phyloP scores from a whole-genome alignment of 768 basidiomycete species.

The Cytidiella melzeri region DNA sequence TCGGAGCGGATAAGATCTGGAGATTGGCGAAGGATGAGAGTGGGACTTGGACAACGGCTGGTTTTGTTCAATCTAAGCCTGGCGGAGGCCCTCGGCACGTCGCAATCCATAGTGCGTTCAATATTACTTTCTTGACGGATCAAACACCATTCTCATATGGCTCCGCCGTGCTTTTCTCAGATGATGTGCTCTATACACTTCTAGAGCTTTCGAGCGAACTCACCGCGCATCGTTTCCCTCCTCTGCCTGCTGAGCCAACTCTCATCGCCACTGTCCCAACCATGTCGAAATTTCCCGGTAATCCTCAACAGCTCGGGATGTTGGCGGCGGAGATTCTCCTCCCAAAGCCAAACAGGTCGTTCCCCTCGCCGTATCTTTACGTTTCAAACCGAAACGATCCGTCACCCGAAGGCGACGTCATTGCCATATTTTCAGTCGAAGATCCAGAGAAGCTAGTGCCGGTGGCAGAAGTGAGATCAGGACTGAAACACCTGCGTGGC shows the following conservation, averaged over 20 bases:
- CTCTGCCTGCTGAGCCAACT: slow-evolving; percentile 34
- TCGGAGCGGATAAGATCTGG: slow-evolving; percentile 68
- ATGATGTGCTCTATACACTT: slow-evolving; percentile 56
- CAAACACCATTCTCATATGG: not conserved
- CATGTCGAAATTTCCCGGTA: slow-evolving; percentile 34
- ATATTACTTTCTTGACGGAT: not conserved
- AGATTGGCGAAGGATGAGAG: slow-evolving; percentile 38
- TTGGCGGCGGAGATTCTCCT: slow-evolving; percentile 67
- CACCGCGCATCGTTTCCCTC: slow-evolving; percentile 46
- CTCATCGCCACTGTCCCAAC: slow-evolving; percentile 38
- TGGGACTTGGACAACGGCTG: slow-evolving; percentile 45
- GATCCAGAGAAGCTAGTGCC: slow-evolving; percentile 41
- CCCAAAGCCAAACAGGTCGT: slow-evolving; percentile 44
- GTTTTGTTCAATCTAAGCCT: slow-evolving; percentile 39
- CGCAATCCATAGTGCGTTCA: slow-evolving; percentile 48
- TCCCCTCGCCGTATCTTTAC: slow-evolving; percentile 57
- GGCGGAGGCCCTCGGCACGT: slow-evolving; percentile 73
- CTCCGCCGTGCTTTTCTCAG: slow-evolving; percentile 30
- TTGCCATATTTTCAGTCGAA: slow-evolving; percentile 60
- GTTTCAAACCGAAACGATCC: slow-evolving; percentile 73
- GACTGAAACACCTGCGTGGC: slow-evolving; percentile 63
- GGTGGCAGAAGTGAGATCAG: slow-evolving; percentile 59
- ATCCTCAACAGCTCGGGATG: slow-evolving; percentile 38
- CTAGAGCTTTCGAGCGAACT: slow-evolving; percentile 60
- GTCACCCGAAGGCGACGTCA: slow-evolving; percentile 60